Base-by-base conservation (phyloP, 495 filamentous ascomycete genomes). In the Saxispiralis lemnorum region DNA sequence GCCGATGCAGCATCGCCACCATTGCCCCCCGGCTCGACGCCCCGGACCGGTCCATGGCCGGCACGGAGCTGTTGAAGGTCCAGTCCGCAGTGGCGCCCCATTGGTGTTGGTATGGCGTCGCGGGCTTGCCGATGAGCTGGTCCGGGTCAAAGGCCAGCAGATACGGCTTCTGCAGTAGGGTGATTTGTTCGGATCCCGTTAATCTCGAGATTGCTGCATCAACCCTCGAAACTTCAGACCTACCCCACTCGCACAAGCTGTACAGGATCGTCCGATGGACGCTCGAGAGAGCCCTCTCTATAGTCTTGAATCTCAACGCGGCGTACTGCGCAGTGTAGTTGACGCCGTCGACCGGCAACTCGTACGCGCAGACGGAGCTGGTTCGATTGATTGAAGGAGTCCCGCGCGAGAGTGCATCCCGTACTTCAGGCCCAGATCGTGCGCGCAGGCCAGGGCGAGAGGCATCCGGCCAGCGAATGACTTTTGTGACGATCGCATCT, bases 171-270 rank as follows among this genome's bases (percentile, higher is more conserved):
- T 7, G 14, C 14, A 32, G 40, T 43, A 9, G n/a, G n/a, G n/a
- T n/a, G n/a, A n/a, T n/a, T n/a, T n/a, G n/a, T n/a, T n/a, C n/a
- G n/a, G n/a, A n/a, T n/a, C n/a, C n/a, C n/a, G n/a, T n/a, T n/a
- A 33, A 28, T 19, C 15, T 43, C 16, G 7, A 28, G 40, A 10
- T 2, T 10, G 14, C 13, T 14, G 31, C n/a, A 36, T 28, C 7
- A 10, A 44, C 13, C 2, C 13, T 4, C 31, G 16, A 33, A 0
- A 66, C 70, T 2, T 66, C 24, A 28, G 9, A 28, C 24, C 9
- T 49, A 20, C 78, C 78, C 76, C 76, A 79, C 37, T 72, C 63
- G 54, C 78, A 85, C 1, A 83, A 59, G 11, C 67, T 73, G 58
- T 73, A 85, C 12, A 78, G 56, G 35, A 85, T 81, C 0, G 66